phyloP scores from a whole-genome alignment of 2,329 filamentous ascomycete species.

The Talaromyces sp. region DNA sequence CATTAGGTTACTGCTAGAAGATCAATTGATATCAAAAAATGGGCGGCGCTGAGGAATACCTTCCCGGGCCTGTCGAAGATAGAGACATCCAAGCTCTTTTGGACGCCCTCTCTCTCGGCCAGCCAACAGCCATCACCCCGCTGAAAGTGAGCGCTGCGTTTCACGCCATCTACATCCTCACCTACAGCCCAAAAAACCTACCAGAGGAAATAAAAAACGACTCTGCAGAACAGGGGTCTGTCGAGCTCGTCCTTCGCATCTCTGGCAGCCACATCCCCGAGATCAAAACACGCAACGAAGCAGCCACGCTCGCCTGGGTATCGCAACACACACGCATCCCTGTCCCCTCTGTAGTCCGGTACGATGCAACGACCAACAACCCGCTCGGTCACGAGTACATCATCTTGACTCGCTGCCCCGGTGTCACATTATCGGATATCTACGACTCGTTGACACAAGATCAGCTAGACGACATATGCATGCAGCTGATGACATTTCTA shows the following conservation, averaged over 20 bases:
- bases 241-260: slow-evolving; percentile 26
- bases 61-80: slow-evolving; percentile 4
- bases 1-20: too few species aligned
- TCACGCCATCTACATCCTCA: slow-evolving; percentile 11
- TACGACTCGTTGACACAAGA: slow-evolving; percentile 18
- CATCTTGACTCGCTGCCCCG: slow-evolving; percentile 23
- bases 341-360: slow-evolving; percentile 25
- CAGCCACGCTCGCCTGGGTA: slow-evolving; percentile 31
- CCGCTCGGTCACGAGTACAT: slow-evolving; percentile 28
- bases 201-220: background rate
- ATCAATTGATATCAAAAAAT: background rate
- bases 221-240: background rate
- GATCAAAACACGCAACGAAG: slow-evolving; percentile 35
- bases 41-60: background rate
- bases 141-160: slow-evolving; percentile 8
- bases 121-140: slow-evolving; percentile 1
- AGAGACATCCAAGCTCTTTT: slow-evolving; percentile 1
- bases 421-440: slow-evolving; percentile 23
- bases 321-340: slow-evolving; percentile 28
- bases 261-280: slow-evolving; percentile 30
- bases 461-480: slow-evolving; percentile 18
- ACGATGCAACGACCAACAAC: slow-evolving; percentile 23
- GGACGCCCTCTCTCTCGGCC: background rate
- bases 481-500: slow-evolving; percentile 26
- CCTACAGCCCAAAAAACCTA: background rate